Conservation (phyloP, 2,329 filamentous ascomycete genomes). For the Pestalotiopsis sp. region DNA sequence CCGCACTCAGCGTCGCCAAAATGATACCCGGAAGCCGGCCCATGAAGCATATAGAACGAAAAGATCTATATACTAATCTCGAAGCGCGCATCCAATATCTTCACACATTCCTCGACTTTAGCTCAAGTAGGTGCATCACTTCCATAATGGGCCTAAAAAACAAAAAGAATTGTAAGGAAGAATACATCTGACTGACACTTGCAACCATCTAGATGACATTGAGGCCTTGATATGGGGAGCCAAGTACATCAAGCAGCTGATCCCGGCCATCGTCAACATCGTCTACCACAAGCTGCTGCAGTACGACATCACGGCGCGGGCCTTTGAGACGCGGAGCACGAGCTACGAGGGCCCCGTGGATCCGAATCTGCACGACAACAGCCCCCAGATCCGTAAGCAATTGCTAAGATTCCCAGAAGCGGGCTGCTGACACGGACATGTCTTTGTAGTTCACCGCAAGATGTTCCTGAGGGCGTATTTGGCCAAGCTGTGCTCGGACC, state of each 20-base stretch:
- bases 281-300: slow-evolving; percentile 81
- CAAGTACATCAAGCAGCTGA: slow-evolving; percentile 81
- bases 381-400: slow-evolving; percentile 64
- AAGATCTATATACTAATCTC: slow-evolving; percentile 71
- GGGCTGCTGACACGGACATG: neutral
- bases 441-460: slow-evolving; percentile 62
- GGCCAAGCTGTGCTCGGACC: slow-evolving; percentile 74
- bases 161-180: no score
- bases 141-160: no score
- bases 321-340: slow-evolving; percentile 67
- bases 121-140: slow-evolving; percentile 54
- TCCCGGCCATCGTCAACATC: slow-evolving; percentile 81
- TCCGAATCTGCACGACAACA: slow-evolving; percentile 65
- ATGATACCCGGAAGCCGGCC: slow-evolving; percentile 6
- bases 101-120: slow-evolving; percentile 77
- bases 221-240: slow-evolving; percentile 69
- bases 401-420: neutral
- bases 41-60: slow-evolving; percentile 66
- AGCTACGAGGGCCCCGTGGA: slow-evolving; percentile 71
- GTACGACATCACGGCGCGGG: slow-evolving; percentile 81
- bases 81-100: slow-evolving; percentile 73
- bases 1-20: neutral
- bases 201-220: slow-evolving; percentile 61
- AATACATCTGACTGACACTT: slow-evolving; percentile 17
- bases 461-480: slow-evolving; percentile 79